Percentiles rank a stretch among this genome's conserved stretches.
These are phyloP conservation scores for Heterobasidion annosum DNA, from an alignment of 1,284 basidiomycete species.

Conservation along the genomic window DNA sequence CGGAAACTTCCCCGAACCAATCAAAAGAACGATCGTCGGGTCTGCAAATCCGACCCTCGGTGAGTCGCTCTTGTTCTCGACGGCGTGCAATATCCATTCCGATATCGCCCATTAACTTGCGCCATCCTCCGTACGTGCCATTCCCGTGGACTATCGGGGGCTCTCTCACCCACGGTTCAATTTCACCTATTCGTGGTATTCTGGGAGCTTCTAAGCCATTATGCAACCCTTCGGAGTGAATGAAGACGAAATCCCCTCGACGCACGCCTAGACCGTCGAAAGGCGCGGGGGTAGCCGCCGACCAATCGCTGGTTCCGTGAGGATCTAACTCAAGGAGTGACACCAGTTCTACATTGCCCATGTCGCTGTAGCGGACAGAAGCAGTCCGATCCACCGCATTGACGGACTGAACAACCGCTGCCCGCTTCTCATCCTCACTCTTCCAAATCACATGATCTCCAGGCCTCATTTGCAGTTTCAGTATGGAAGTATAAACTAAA, in stretches of 20 bases:
- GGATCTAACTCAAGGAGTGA: conserved; percentile 86
- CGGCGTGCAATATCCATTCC: conserved; percentile 49
- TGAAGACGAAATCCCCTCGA: conserved; percentile 78
- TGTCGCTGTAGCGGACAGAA: conserved; percentile 46
- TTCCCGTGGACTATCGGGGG: conserved; percentile 33
- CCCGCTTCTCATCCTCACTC: conserved; percentile 55
- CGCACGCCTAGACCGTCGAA: conserved; percentile 69
- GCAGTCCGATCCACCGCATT: conserved; percentile 69
- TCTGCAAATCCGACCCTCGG: conserved; percentile 36
- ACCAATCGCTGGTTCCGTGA: conserved; percentile 53
- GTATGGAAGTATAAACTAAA: neutral
- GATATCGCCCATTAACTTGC: conserved; percentile 56
- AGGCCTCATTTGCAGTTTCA: conserved; percentile 44
- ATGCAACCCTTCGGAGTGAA: conserved; percentile 53
- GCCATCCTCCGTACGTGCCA: conserved; percentile 55
- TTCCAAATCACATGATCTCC: conserved; percentile 89
- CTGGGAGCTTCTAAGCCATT: conserved; percentile 61
- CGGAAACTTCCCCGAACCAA: conserved; percentile 77
- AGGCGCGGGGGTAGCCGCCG: conserved; percentile 27
- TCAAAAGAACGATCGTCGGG: conserved; percentile 35
- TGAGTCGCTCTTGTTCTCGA: conserved; percentile 23
- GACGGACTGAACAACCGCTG: conserved; percentile 76
- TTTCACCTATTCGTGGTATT: conserved; percentile 72
- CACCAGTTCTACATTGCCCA: conserved; percentile 52
- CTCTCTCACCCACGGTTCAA: conserved; percentile 71